phyloP scores from a whole-genome alignment of 2,329 filamentous ascomycete genomes.

The Trichoderma koningii region DNA sequence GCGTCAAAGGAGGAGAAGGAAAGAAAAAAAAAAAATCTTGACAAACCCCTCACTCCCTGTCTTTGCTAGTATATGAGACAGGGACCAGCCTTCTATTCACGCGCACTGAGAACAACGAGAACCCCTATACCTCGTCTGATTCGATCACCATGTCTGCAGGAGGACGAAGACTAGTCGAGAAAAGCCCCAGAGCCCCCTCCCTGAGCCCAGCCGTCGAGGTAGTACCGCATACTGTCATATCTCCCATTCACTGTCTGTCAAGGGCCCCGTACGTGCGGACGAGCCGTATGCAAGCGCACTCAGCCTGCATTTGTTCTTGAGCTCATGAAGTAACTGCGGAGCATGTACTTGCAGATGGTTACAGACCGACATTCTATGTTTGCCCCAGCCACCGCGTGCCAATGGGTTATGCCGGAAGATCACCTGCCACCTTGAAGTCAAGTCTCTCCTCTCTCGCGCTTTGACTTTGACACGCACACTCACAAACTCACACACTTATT shows the following conservation, averaged over 20 bases:
- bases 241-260: not conserved
- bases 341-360: constrained; percentile 7
- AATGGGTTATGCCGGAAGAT: not conserved
- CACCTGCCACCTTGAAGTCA: not conserved
- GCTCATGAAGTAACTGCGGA: constrained; percentile 1
- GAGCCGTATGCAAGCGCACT: not conserved
- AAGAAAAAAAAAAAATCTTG: not conserved
- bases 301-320: not conserved
- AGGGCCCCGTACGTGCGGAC: not conserved
- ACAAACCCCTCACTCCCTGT: constrained; percentile 18
- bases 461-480: too few relatives aligned
- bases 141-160: constrained; percentile 16
- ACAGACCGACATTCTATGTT: constrained; percentile 23
- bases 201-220: constrained; percentile 18
- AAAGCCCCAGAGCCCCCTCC: constrained; percentile 8
- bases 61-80: constrained; percentile 12
- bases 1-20: not conserved
- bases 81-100: constrained; percentile 24
- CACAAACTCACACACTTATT: not conserved
- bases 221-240: not conserved
- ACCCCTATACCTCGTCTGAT: constrained; percentile 21
- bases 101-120: constrained; percentile 10
- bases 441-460: not conserved
- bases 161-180: constrained; percentile 6
- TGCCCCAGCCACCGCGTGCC: not conserved